Evolutionary conservation across 2,329 filamentous ascomycete species (phyloP).

Genomic region (Penicillium sumatraense): DNA sequence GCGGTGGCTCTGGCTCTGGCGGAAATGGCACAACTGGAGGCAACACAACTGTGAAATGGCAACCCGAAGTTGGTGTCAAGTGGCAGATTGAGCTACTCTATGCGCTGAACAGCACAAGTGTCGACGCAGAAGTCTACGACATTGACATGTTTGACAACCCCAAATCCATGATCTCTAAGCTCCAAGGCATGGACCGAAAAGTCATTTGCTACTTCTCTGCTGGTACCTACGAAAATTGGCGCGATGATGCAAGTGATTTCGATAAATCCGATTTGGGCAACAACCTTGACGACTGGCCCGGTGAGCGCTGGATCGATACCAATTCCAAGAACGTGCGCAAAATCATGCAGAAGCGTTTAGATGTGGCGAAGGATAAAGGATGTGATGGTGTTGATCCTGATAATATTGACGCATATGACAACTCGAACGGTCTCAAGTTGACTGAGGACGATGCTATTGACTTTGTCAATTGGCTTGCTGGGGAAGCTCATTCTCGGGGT

Average conservation of each 20-base stretch:
- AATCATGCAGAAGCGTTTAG: conserved; percentile 67
- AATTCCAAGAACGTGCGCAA: conserved; percentile 61
- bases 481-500: conserved; percentile 57
- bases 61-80: conserved; percentile 55
- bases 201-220: conserved; percentile 79
- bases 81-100: conserved; percentile 67
- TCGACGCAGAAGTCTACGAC: conserved; percentile 64
- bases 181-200: conserved; percentile 59
- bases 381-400: conserved; percentile 74
- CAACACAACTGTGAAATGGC: conserved; percentile 50
- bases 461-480: conserved; percentile 65
- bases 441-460: conserved; percentile 61
- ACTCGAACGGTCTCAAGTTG: conserved; percentile 65
- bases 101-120: conserved; percentile 45
- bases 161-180: conserved; percentile 49
- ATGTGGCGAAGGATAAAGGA: conserved; percentile 63
- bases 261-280: conserved; percentile 60
- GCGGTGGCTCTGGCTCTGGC: conserved; percentile 30
- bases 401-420: conserved; percentile 71
- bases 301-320: conserved; percentile 70
- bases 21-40: conserved; percentile 27
- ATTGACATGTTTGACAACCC: conserved; percentile 63
- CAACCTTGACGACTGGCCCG: conserved; percentile 65
- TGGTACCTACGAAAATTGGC: conserved; percentile 69
- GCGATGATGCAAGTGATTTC: conserved; percentile 63